A percentile compares a stretch with the other conserved stretches of the same genome.
Evolutionary conservation across 2,329 filamentous ascomycete genomes (phyloP).

Genomic region (Didymella glomerata): DNA sequence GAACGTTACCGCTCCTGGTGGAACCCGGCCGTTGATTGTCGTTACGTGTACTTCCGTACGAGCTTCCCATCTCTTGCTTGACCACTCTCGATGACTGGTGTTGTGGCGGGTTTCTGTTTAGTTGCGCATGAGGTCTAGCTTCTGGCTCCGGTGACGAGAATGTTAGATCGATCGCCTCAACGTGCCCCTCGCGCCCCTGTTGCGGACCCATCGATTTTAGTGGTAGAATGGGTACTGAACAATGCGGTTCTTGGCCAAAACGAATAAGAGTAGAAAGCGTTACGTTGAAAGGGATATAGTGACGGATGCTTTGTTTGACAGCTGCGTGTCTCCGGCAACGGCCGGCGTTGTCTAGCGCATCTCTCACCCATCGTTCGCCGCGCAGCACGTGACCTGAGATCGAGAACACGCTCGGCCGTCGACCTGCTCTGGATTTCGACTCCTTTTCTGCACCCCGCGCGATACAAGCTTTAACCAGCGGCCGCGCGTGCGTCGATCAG

Average conservation of each 20-base stretch:
- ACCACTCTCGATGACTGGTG: slow-evolving; percentile 15
- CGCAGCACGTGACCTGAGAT: slow-evolving; percentile 6
- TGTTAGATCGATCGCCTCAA: slow-evolving; percentile 39
- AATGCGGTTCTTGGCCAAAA: background rate
- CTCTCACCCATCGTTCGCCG: slow-evolving; percentile 4
- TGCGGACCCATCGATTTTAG: slow-evolving; percentile 12
- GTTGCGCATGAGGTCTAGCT: slow-evolving; percentile 12
- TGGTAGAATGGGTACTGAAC: background rate
- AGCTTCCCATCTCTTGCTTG: slow-evolving; percentile 20
- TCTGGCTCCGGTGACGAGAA: slow-evolving; percentile 37
- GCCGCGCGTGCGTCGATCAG: slow-evolving; percentile 11
- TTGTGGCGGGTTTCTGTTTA: slow-evolving; percentile 16
- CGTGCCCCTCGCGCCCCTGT: background rate
- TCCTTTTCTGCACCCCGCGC: background rate
- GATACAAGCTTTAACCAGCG: slow-evolving; percentile 5
- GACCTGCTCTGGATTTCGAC: background rate
- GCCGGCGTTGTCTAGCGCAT: background rate
- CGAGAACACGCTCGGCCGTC: background rate
- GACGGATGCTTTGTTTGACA: background rate
- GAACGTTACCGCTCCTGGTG: slow-evolving; percentile 2
- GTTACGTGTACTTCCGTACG: slow-evolving; percentile 1
- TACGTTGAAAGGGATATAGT: background rate
- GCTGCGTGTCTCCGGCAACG: slow-evolving; percentile 2
- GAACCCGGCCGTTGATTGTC: slow-evolving; percentile 16
- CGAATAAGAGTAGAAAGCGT: background rate